Percentiles rank a stretch among this genome's conserved stretches.
phyloP scores from a whole-genome alignment of 2,329 filamentous ascomycete species.

The Drechslerella coelobrocha region DNA sequence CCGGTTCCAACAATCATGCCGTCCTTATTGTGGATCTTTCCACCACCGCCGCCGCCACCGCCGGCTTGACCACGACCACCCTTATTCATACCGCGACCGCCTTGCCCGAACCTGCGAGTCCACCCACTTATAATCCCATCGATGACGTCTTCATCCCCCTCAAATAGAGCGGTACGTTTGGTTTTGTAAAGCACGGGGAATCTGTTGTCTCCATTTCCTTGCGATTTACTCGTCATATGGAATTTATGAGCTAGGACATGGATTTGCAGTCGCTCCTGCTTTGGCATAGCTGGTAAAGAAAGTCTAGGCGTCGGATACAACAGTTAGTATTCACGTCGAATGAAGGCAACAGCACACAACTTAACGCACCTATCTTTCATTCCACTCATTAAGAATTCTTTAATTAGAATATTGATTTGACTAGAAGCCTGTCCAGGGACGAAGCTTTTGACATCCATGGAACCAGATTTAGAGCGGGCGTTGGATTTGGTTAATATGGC shows the following conservation, averaged over 20 bases:
- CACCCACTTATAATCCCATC: slow-evolving; percentile 62
- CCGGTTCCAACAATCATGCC: slow-evolving; percentile 86
- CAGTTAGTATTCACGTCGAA: slow-evolving; percentile 7
- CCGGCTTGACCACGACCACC: slow-evolving; percentile 56
- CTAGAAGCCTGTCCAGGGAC: slow-evolving; percentile 71
- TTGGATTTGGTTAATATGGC: slow-evolving; percentile 69
- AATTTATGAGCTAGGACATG: slow-evolving; percentile 79
- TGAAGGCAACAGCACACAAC: neutral
- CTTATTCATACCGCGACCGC: no score
- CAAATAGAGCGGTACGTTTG: slow-evolving; percentile 64
- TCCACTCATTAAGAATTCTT: slow-evolving; percentile 70
- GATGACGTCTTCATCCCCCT: slow-evolving; percentile 67
- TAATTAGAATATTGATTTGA: slow-evolving; percentile 75
- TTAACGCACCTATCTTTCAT: slow-evolving; percentile 66
- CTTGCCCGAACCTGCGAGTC: slow-evolving; percentile 65
- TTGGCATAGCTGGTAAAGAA: slow-evolving; percentile 82
- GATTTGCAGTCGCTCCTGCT: slow-evolving; percentile 75
- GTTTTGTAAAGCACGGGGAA: slow-evolving; percentile 81
- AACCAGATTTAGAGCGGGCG: slow-evolving; percentile 60
- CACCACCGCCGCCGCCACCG: slow-evolving; percentile 57
- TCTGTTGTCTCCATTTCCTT: slow-evolving; percentile 73
- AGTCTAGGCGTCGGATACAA: slow-evolving; percentile 65
- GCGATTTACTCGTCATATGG: slow-evolving; percentile 82
- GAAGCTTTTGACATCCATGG: slow-evolving; percentile 71
- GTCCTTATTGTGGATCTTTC: slow-evolving; percentile 70